These are phyloP conservation scores for Excoecaria agallocha DNA, from an alignment of 345 rosid species.

Conservation along the genomic window DNA sequence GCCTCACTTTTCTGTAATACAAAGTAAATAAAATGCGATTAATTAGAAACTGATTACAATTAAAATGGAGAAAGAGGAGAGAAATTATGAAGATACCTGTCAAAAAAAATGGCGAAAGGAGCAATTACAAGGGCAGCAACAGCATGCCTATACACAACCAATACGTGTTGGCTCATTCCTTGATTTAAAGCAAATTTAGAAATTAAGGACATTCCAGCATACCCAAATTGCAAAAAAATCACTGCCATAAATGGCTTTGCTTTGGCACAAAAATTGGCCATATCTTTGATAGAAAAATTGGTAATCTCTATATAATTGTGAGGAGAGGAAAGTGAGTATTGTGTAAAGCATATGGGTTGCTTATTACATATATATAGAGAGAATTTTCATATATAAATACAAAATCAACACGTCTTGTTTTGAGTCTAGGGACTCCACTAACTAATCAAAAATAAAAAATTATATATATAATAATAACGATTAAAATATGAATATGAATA, in stretches of 20 bases:
- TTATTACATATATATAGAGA: conserved; percentile 12
- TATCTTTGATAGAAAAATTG: background rate
- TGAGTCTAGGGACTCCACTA: conserved; percentile 39
- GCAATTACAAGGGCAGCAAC: conserved; percentile 57
- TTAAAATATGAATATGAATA: background rate
- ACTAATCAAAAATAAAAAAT: too few species aligned
- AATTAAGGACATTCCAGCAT: conserved; percentile 50
- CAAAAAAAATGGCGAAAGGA: conserved; percentile 71
- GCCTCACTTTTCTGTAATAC: conserved; percentile 61
- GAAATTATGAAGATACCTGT: conserved; percentile 36
- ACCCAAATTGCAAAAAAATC: conserved; percentile 57
- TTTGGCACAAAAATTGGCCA: background rate
- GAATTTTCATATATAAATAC: background rate
- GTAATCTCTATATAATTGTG: background rate
- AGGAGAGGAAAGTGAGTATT: background rate
- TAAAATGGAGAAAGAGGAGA: background rate
- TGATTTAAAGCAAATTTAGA: conserved; percentile 48
- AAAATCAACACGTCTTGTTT: conserved; percentile 22
- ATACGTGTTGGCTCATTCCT: conserved; percentile 66
- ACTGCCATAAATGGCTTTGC: conserved; percentile 54
- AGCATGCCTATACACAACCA: conserved; percentile 66
- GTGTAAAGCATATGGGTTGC: background rate
- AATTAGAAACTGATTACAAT: too few species aligned
- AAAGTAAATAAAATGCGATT: background rate
- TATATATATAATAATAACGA: too few species aligned